Conservation (phyloP, 352 stramenopile genomes). For the Pythium folliculosum region DNA sequence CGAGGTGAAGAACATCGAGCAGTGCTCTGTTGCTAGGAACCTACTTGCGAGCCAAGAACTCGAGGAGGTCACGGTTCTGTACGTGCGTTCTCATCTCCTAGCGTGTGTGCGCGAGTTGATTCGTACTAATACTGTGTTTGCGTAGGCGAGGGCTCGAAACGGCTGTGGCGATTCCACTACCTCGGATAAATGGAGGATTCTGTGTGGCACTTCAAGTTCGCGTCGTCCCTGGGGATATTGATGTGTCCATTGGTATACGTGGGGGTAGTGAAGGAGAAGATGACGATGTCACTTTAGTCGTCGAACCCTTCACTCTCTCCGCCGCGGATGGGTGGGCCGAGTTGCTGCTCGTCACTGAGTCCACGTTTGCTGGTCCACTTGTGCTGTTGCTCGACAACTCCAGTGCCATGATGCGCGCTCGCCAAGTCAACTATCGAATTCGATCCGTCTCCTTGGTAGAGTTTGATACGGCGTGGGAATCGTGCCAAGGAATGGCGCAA, state of each 20-base stretch:
- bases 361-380: constrained; percentile 6
- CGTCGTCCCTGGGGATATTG: constrained; percentile 17
- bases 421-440: constrained; percentile 54
- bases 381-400: constrained; percentile 67
- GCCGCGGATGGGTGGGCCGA: constrained; percentile 57
- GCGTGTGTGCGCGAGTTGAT: background rate
- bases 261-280: background rate
- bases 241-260: constrained; percentile 4
- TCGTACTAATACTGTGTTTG: background rate
- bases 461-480: constrained; percentile 56
- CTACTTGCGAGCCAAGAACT: constrained; percentile 39
- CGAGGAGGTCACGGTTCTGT: constrained; percentile 51
- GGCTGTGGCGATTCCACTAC: constrained; percentile 1
- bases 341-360: constrained; percentile 38
- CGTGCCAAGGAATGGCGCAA: constrained; percentile 63
- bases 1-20: constrained; percentile 47
- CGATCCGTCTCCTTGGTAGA: constrained; percentile 22
- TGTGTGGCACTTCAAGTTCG: constrained; percentile 24
- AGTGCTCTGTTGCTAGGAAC: constrained; percentile 57
- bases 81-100: constrained; percentile 12
- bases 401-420: constrained; percentile 62
- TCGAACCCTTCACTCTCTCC: constrained; percentile 42
- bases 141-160: constrained; percentile 13
- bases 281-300: constrained; percentile 17
- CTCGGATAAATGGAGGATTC: background rate